Evolutionary conservation across 179 eudicot genomes (phyloP).

Genomic region (Carnegiea gigantea): DNA sequence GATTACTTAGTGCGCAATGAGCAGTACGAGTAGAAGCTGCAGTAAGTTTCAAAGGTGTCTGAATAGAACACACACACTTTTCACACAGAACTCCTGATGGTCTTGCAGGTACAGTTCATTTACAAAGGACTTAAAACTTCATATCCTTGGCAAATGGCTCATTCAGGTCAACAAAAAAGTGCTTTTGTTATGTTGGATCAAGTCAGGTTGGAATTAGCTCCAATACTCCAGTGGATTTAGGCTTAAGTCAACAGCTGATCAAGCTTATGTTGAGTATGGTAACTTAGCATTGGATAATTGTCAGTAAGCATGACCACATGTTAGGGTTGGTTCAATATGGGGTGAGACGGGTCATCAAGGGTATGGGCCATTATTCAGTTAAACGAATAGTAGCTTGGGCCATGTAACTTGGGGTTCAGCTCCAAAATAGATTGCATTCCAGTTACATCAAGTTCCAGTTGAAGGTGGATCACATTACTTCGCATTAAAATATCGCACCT

Average conservation of each 20-base stretch:
- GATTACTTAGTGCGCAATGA: background rate
- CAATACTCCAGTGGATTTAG: background rate
- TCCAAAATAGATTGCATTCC: background rate
- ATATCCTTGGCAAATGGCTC: background rate
- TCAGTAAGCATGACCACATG: background rate
- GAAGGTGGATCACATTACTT: background rate
- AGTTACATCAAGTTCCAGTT: background rate
- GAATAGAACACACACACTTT: background rate
- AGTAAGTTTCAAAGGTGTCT: background rate
- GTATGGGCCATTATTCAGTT: background rate
- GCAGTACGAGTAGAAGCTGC: background rate
- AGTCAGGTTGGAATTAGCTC: background rate
- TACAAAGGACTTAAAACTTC: no score
- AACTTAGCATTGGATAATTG: background rate
- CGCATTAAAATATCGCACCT: background rate
- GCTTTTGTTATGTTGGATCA: background rate
- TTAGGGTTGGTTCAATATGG: background rate
- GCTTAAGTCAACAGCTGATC: background rate
- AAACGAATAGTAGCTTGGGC: background rate
- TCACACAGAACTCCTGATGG: background rate
- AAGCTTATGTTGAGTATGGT: background rate
- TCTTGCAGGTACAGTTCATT: no score
- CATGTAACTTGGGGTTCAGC: background rate
- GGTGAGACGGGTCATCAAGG: background rate
- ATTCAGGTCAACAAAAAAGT: background rate